These are phyloP conservation scores for Venturia aucupariae DNA, from an alignment of 2,329 filamentous ascomycete genomes.

Conservation along the genomic window DNA sequence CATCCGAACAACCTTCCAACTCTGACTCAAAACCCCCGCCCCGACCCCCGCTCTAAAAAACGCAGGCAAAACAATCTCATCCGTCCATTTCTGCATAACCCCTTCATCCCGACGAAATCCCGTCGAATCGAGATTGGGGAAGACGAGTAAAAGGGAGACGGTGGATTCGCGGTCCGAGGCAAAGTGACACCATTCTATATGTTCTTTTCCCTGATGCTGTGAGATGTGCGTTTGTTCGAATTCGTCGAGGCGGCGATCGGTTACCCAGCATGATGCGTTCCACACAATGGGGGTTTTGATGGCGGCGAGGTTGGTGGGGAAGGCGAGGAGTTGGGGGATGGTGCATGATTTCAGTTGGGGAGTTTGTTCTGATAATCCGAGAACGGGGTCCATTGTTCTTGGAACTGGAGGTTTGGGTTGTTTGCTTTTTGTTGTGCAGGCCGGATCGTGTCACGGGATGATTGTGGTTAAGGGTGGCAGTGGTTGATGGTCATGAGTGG, in stretches of 20 bases:
- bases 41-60: neutral
- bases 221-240: constrained; percentile 7
- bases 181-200: constrained; percentile 14
- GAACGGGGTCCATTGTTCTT: neutral
- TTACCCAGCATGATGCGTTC: constrained; percentile 13
- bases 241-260: constrained; percentile 1
- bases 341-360: neutral
- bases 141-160: constrained; percentile 7
- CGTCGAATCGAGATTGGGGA: neutral
- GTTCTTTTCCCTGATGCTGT: constrained; percentile 1
- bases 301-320: constrained; percentile 10
- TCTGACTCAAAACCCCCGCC: neutral
- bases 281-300: neutral
- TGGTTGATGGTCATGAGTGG: neutral
- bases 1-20: constrained; percentile 2
- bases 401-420: no score
- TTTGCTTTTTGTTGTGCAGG: neutral
- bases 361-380: neutral
- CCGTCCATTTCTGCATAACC: constrained; percentile 12
- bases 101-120: neutral
- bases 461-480: neutral
- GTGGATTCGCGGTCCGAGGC: neutral
- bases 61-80: constrained; percentile 10
- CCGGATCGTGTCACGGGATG: neutral
- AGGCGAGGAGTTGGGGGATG: constrained; percentile 9